Evolutionary conservation across 78 protist species (phyloP).

Genomic region (Neovahlkampfia damariscottae): DNA sequence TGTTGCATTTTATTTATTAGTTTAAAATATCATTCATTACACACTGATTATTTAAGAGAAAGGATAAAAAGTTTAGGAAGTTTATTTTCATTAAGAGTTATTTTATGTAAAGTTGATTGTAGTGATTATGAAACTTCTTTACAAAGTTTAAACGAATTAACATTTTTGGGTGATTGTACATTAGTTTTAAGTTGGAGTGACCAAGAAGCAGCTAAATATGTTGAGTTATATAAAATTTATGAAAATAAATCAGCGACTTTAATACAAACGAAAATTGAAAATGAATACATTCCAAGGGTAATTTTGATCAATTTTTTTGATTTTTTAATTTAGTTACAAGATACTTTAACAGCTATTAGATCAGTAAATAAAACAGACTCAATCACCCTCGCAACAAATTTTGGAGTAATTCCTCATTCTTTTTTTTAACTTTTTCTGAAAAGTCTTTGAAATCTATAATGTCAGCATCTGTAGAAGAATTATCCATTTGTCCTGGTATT

Average conservation of each 20-base stretch:
- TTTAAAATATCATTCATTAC: not conserved
- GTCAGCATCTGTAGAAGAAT: not conserved
- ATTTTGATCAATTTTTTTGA: not conserved
- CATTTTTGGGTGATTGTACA: not conserved
- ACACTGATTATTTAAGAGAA: not conserved
- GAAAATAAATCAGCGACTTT: not conserved
- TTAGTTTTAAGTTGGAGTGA: not conserved
- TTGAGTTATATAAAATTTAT: not conserved
- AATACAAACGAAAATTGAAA: not conserved
- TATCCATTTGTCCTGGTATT: not conserved
- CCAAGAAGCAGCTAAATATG: not conserved
- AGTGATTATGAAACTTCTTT: not conserved
- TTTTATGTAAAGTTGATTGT: not conserved
- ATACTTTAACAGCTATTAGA: not conserved
- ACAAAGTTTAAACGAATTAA: not conserved
- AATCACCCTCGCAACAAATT: not conserved
- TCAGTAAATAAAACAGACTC: not conserved
- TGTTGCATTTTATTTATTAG: not conserved
- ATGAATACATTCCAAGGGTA: conserved; percentile 1
- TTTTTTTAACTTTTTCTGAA: not conserved
- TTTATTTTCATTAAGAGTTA: not conserved
- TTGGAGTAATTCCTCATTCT: not conserved
- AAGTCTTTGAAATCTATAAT: not conserved
- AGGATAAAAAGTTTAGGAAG: not conserved
- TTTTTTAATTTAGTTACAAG: not conserved